Evolutionary conservation across 805 yeast species (phyloP), one percentile per base, ranked within the genome.

Genomic region (Candida tammaniensis): DNA sequence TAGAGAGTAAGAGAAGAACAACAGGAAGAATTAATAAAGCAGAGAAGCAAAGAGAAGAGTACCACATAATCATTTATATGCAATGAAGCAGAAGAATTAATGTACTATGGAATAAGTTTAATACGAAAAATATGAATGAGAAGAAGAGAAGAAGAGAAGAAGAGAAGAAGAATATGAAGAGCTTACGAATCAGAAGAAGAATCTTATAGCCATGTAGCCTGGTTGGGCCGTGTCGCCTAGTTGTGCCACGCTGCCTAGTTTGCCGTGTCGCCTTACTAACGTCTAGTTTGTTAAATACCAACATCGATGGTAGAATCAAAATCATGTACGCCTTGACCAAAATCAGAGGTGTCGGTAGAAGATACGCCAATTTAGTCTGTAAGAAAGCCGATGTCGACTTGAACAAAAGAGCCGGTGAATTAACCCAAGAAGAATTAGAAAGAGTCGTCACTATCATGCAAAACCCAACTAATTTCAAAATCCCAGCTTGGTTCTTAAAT

Each of bases 251-350:
- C n/a, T n/a, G n/a, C n/a, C n/a, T n/a, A n/a, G n/a, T n/a, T n/a
- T n/a, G n/a, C n/a, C n/a, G n/a, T n/a, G n/a, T n/a, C n/a, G n/a
- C n/a, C n/a, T n/a, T 56, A 56, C 60, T 55, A 56, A 54, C 61
- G 43, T 54, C 44, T 68, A 83, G 95, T 91, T 86, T 93, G 80
- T 87, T 93, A 78, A 93, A 94, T 88, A 93, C 99, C 78, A 93
- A 93, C 89, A 97, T 93, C 72, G 99, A 93, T 76, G 99, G 99
- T 85, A 89, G 95, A 88, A 91, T 91, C 82, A 93, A 93, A 84
- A 82, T 93, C 75, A 94, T 93, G 93, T 94, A 89, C 86, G 99
- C 99, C 72, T 80, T 93, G 78, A 89, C 98, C 82, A 85, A 89
- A 77, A 94, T 93, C 72, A 86, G 96, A 80, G 99, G 99, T 89